A percentile compares a stretch with the other conserved stretches of the same genome.
Evolutionary conservation across 805 yeast species (phyloP).

Genomic region (Clavispora fructus): DNA sequence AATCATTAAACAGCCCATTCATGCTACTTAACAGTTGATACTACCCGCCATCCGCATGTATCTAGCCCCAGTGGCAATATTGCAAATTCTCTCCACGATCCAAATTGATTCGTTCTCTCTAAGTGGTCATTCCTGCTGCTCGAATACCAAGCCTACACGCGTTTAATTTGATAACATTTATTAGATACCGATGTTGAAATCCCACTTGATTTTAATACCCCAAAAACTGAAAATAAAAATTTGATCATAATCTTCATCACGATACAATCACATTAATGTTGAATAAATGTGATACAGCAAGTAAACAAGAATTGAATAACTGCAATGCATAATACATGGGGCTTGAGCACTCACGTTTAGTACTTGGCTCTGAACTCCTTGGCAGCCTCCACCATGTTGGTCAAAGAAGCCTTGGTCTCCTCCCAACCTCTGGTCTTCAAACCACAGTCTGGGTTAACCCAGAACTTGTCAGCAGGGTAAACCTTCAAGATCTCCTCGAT

Average conservation of each 20-base stretch:
- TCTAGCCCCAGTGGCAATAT: too few relatives aligned
- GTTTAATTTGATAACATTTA: slow-evolving; percentile 10
- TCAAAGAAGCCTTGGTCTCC: slow-evolving; percentile 90
- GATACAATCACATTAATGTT: slow-evolving; percentile 41
- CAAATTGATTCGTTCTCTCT: too few relatives aligned
- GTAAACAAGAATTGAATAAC: slow-evolving; percentile 38
- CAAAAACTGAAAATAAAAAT: slow-evolving; percentile 16
- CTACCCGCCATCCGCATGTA: too few relatives aligned
- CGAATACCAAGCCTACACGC: too few relatives aligned
- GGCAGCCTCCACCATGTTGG: slow-evolving; percentile 99
- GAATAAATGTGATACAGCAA: slow-evolving; percentile 43
- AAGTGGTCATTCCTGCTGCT: too few relatives aligned
- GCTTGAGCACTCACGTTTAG: slow-evolving; percentile 16
- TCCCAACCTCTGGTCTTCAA: slow-evolving; percentile 99
- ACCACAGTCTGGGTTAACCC: slow-evolving; percentile 99
- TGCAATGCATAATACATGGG: slow-evolving; percentile 19
- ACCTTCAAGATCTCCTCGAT: slow-evolving; percentile 91
- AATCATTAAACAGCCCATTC: too few relatives aligned
- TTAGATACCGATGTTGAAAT: slow-evolving; percentile 45
- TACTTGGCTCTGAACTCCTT: slow-evolving; percentile 67
- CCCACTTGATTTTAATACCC: slow-evolving; percentile 38
- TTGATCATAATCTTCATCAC: slow-evolving; percentile 18
- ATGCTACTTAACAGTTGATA: too few relatives aligned
- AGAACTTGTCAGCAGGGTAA: slow-evolving; percentile 96
- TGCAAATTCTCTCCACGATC: too few relatives aligned